Conservation (phyloP, 116 monocot species). For the Dioscorea cayenensis region DNA sequence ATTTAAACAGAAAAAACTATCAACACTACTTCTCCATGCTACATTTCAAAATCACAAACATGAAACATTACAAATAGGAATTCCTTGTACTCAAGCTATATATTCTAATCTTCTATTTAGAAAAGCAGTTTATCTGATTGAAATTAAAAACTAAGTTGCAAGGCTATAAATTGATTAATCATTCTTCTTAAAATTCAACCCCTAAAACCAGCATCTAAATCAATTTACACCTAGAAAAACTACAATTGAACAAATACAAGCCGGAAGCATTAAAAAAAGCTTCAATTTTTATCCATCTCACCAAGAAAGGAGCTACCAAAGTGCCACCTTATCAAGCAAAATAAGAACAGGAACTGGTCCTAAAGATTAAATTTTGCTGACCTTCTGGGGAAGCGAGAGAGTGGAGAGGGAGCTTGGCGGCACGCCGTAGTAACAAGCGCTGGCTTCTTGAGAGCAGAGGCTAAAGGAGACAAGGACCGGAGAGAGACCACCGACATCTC, state of each 20-base stretch:
- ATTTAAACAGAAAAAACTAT: too few species aligned
- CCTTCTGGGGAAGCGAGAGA: background rate
- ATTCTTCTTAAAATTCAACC: background rate
- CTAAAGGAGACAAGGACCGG: background rate
- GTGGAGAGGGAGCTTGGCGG: background rate
- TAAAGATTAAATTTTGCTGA: background rate
- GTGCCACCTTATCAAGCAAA: too few species aligned
- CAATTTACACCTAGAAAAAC: background rate
- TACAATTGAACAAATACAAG: background rate
- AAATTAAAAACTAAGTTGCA: too few species aligned
- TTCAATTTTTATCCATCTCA: too few species aligned
- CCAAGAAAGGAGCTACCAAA: too few species aligned
- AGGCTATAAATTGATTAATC: too few species aligned
- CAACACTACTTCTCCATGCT: too few species aligned
- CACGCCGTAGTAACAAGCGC: background rate
- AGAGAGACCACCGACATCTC: background rate
- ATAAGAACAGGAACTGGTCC: background rate
- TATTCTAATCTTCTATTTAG: too few species aligned
- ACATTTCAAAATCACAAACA: too few species aligned
- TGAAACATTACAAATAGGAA: too few species aligned
- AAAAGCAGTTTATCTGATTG: too few species aligned
- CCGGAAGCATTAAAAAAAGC: background rate
- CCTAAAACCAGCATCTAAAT: background rate
- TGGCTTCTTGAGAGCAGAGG: background rate
- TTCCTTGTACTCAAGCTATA: too few species aligned